These are phyloP conservation scores for Skeletonema tropicum DNA, from an alignment of 108 stramenopile species.

Conservation along the genomic window DNA sequence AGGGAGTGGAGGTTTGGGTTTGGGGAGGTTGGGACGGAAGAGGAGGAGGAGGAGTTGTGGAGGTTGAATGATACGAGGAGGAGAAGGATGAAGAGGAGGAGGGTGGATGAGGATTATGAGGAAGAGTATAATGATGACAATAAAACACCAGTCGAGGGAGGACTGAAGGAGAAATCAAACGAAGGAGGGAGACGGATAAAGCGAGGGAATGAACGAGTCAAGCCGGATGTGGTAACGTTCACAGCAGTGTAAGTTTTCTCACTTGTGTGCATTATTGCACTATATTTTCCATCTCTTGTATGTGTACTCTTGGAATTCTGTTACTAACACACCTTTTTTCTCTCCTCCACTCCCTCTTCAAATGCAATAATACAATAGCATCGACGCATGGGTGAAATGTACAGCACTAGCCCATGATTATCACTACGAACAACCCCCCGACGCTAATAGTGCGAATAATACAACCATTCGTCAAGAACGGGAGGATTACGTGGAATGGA, in stretches of 20 bases:
- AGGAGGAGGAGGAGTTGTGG: constrained; percentile 6
- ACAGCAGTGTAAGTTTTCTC: constrained; percentile 42
- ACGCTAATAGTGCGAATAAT: not conserved
- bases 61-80: constrained; percentile 6
- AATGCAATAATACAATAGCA: constrained; percentile 1
- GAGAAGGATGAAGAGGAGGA: too few relatives aligned
- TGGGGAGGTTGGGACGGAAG: not conserved
- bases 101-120: constrained; percentile 7
- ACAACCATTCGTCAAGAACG: constrained; percentile 9
- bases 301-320: not conserved
- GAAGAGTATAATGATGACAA: constrained; percentile 13
- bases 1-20: constrained; percentile 45
- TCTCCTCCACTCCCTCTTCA: not conserved
- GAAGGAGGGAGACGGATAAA: not conserved
- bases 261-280: not conserved
- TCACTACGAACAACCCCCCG: constrained; percentile 29
- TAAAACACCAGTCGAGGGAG: not conserved
- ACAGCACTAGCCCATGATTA: constrained; percentile 52
- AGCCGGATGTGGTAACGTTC: constrained; percentile 76
- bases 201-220: constrained; percentile 44
- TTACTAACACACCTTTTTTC: not conserved
- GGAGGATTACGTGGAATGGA: constrained; percentile 33
- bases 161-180: not conserved
- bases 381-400: constrained; percentile 60
- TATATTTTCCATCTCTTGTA: not conserved